phyloP scores from a whole-genome alignment of 495 filamentous ascomycete species.

The Choiromyces venosus region DNA sequence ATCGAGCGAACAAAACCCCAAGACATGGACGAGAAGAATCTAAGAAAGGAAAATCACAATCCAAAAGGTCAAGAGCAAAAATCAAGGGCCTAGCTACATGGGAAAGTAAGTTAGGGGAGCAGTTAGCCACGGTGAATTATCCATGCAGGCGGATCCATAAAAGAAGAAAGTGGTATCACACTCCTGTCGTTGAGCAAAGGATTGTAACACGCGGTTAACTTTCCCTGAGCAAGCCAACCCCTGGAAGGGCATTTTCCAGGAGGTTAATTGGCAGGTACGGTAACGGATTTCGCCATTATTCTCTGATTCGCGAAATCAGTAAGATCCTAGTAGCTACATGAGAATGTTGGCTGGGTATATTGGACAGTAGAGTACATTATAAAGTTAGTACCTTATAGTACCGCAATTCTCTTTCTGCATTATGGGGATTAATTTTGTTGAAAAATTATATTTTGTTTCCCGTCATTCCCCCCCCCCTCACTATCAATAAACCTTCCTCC shows the following conservation, averaged over 20 bases:
- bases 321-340: neutral
- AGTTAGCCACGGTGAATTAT: neutral
- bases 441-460: no score
- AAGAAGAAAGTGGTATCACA: slow-evolving; percentile 9
- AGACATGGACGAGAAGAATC: no score
- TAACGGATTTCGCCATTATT: neutral
- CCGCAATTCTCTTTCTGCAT: neutral
- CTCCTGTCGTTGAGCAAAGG: neutral
- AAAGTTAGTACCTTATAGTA: neutral
- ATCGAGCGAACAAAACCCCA: neutral
- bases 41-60: neutral
- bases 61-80: neutral
- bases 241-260: neutral
- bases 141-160: slow-evolving; percentile 14
- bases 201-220: neutral
- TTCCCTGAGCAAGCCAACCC: neutral
- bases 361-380: neutral
- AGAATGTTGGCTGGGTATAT: neutral
- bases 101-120: slow-evolving; percentile 11
- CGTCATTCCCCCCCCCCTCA: neutral
- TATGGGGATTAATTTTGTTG: neutral
- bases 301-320: neutral
- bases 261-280: neutral
- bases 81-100: neutral
- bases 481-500: neutral